Base-by-base conservation (phyloP, 768 basidiomycete species). In the Infundibulicybe gibba region DNA sequence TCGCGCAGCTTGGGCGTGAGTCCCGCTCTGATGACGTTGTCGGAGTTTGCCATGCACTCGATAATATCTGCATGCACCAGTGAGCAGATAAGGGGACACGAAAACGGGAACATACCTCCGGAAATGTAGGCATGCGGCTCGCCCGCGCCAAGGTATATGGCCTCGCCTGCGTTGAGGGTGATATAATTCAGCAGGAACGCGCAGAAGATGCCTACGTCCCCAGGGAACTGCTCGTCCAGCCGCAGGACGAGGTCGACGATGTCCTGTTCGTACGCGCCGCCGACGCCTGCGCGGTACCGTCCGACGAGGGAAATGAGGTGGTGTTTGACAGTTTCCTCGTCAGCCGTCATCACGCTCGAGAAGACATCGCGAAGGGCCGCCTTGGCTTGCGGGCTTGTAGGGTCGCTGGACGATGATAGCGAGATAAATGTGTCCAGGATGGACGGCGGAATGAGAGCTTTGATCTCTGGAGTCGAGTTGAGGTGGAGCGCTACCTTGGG, bases 21-120 rank as follows among this genome's bases (percentile, higher is more conserved):
- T 12, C 97, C 97, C 6, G 97, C 97, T 30, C 97, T 90, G 53
- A 99, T 94, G 64, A 99, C 97, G 64, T 98, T 98, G 70, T 99
- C 97, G 0, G 92, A 94, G 51, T 94, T 94, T 19, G 95, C 95
- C 94, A 98, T 98, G 70, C 93, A 95, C 61, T 98, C 97, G 61
- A 98, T 92, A 64, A 94, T 94, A 61, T 99, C 95, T 95, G 57
- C 4, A 34, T 25, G 3, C 25, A 10, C 41, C 34, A 34, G 43
- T 14, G 15, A 3, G 44, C 25, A 45, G 42, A 13, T 32, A 19
- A n/a, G n/a, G n/a, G n/a, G n/a, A n/a, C n/a, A 44, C 39, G 40
- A 49, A 39, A 5, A 39, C 16, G 4, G 38, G 20, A 16, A 43
- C 81, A 52, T 56, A 92, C 94, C 94, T 63, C 97, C 97, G 33